Conservation (phyloP, 352 stramenopile species). For the Thalassiosira sp. region DNA sequence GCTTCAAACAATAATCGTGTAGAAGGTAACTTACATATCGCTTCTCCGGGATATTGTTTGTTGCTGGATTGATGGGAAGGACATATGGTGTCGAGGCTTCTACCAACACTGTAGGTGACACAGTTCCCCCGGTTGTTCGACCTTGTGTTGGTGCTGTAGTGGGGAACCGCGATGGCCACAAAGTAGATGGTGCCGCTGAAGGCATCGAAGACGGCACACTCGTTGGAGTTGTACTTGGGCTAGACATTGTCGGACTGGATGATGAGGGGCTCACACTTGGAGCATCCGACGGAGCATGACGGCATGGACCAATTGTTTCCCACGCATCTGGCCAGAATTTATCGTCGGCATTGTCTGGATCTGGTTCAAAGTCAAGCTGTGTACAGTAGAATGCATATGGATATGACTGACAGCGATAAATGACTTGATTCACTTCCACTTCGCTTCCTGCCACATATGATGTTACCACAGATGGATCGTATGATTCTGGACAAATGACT, state of each 20-base stretch:
- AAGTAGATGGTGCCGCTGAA: neutral
- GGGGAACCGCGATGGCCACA: no score
- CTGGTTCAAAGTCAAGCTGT: slow-evolving; percentile 23
- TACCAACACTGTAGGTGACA: neutral
- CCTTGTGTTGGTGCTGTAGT: neutral
- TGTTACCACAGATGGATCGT: slow-evolving; percentile 1
- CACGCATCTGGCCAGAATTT: slow-evolving; percentile 36
- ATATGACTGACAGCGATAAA: slow-evolving; percentile 7
- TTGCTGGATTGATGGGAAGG: slow-evolving; percentile 1
- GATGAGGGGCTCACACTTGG: neutral
- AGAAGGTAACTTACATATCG: slow-evolving; percentile 15
- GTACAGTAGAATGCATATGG: slow-evolving; percentile 39
- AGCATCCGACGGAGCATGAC: neutral
- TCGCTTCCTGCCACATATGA: neutral
- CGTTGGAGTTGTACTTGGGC: no score
- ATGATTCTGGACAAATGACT: neutral
- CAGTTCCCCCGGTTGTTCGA: neutral
- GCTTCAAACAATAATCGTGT: no score
- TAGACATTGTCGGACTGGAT: slow-evolving; percentile 2
- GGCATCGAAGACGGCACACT: no score
- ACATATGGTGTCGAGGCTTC: neutral
- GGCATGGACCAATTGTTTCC: slow-evolving; percentile 16
- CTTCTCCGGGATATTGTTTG: slow-evolving; percentile 14
- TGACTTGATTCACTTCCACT: slow-evolving; percentile 11
- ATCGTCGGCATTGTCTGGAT: slow-evolving; percentile 13